Base-by-base conservation (phyloP, 139 green algal species). In the Yamagishiella unicocca region DNA sequence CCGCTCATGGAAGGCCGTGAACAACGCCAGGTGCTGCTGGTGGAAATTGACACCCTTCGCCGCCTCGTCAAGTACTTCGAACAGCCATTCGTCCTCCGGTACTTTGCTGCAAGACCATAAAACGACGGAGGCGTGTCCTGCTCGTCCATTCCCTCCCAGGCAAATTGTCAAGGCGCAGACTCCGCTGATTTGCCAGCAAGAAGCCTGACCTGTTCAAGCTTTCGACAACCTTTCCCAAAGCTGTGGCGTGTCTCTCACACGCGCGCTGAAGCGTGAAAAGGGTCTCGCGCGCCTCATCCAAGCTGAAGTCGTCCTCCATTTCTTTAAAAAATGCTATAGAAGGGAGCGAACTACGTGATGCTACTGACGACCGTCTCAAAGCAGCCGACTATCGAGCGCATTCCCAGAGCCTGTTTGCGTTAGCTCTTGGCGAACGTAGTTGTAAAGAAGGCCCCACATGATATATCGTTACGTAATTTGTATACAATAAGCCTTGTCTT, bases 11-110 rank as follows among this genome's bases (percentile, higher is more conserved):
- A 93, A 90, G 7, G 12, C 29, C 8, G 29, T 43, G 68, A 84
- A 93, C 33, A 78, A 1, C 9, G 29, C 22, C 14, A 89, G 85
- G 75, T 93, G 90, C 29, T 90, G 43, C 33, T 90, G 37, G 45
- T 91, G 84, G 46, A 93, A 93, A 1, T n/a, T 22, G 0, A 82
- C 24, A 0, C 50, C 66, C 55, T 91, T 90, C 2, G 12, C 68
- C 27, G 85, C 85, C 29, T 92, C 90, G 0, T 90, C 82, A 45
- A 90, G 61, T 1, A 91, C 89, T 12, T 87, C 40, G 24, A 58
- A 7, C 21, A 71, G 73, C 71, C 79, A 85, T 38, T 82, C 71
- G 27, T 79, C 64, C 8, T 82, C 68, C 27, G 35, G 42, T 38
- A 62, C 37, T 33, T 76, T 88, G 19, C 70, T 88, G 71, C 70